These are phyloP conservation scores for Cercophora sp. DNA, from an alignment of 495 filamentous ascomycete species.

Conservation along the genomic window DNA sequence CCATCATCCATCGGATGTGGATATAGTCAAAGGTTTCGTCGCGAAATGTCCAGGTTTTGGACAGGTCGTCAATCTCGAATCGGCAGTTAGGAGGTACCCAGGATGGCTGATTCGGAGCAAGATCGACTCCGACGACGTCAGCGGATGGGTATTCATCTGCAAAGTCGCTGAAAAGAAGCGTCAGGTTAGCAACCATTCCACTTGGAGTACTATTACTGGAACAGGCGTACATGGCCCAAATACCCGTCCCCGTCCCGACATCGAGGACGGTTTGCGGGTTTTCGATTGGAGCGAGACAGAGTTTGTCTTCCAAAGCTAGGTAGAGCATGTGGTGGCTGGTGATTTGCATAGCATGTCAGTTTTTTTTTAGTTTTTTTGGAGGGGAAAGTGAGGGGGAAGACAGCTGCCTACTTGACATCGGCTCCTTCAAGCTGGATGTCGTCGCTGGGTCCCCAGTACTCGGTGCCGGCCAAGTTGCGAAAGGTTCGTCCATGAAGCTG, in stretches of 20 bases:
- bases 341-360: too few species aligned
- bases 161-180: conserved; percentile 37
- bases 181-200: background rate
- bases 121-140: conserved; percentile 54
- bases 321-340: background rate
- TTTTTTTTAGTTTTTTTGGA: too few species aligned
- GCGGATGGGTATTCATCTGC: conserved; percentile 49
- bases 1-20: conserved; percentile 54
- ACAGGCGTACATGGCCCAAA: background rate
- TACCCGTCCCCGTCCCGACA: conserved; percentile 28
- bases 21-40: conserved; percentile 59
- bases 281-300: conserved; percentile 50
- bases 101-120: conserved; percentile 36
- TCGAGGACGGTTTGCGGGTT: conserved; percentile 52
- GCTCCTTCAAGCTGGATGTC: background rate
- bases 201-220: background rate
- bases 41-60: conserved; percentile 48
- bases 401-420: too few species aligned
- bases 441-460: conserved; percentile 1
- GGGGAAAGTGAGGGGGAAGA: too few species aligned
- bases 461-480: background rate
- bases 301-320: conserved; percentile 23
- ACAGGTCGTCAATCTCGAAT: conserved; percentile 55
- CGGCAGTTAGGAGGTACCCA: conserved; percentile 24
- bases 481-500: background rate